A percentile compares a stretch with the other conserved stretches of the same genome.
phyloP scores from a whole-genome alignment of 2,329 filamentous ascomycete genomes.

The Sporothrix phasma region DNA sequence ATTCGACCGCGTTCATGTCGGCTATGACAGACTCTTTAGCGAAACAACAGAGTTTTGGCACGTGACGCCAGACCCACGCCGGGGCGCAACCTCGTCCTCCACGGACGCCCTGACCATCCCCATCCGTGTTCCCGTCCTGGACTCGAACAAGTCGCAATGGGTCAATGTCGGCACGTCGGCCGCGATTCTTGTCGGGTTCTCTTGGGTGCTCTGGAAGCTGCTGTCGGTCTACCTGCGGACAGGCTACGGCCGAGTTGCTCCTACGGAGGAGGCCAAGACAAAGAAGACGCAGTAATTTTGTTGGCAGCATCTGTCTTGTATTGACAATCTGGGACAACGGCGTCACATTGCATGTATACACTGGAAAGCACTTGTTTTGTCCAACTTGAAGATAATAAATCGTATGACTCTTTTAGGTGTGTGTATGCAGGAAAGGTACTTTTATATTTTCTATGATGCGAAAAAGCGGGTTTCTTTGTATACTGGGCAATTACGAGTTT shows the following conservation, averaged over 20 bases:
- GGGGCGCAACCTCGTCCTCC: neutral
- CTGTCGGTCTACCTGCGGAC: slow-evolving; percentile 28
- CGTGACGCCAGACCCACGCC: slow-evolving; percentile 41
- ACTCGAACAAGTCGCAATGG: slow-evolving; percentile 38
- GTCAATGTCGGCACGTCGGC: slow-evolving; percentile 47
- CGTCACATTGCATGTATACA: neutral
- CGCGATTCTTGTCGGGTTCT: slow-evolving; percentile 53
- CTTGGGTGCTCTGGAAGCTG: slow-evolving; percentile 59
- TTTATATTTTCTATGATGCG: neutral
- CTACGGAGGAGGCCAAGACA: slow-evolving; percentile 17
- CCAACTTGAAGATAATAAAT: neutral
- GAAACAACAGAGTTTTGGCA: slow-evolving; percentile 78
- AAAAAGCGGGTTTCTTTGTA: neutral
- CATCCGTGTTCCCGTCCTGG: slow-evolving; percentile 56
- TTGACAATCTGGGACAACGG: neutral
- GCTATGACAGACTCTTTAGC: slow-evolving; percentile 74
- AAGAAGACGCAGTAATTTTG: slow-evolving; percentile 18
- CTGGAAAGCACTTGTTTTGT: neutral
- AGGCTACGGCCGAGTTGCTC: slow-evolving; percentile 24
- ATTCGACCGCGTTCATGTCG: slow-evolving; percentile 76
- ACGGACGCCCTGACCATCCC: slow-evolving; percentile 38
- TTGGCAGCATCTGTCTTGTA: neutral
- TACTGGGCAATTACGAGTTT: neutral
- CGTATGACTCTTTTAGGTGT: neutral
- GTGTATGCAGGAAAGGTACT: neutral